Evolutionary conservation across 768 basidiomycete species (phyloP).

Genomic region (Suillus cothurnatus): DNA sequence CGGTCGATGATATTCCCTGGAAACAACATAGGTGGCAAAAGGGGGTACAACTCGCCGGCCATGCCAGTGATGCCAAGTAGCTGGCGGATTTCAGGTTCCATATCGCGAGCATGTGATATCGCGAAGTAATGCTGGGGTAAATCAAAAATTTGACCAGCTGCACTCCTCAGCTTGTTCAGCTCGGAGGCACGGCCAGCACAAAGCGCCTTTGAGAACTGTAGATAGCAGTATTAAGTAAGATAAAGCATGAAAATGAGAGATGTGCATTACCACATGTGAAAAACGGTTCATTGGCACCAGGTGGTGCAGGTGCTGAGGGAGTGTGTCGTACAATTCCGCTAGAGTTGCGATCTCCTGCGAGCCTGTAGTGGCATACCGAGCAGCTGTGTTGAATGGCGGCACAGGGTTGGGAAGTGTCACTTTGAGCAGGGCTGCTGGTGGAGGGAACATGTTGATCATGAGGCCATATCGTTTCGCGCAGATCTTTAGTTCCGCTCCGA

Average conservation of each 20-base stretch:
- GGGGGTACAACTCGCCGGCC: background rate
- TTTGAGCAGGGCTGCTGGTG: background rate
- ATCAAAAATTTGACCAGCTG: background rate
- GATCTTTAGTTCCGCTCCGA: no score
- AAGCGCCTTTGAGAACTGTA: slow-evolving; percentile 1
- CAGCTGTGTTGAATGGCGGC: background rate
- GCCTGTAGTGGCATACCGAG: slow-evolving; percentile 1
- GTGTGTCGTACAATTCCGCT: background rate
- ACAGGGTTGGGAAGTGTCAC: background rate
- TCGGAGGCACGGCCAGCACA: background rate
- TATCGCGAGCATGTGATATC: background rate
- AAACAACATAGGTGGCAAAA: slow-evolving; percentile 4
- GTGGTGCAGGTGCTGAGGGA: slow-evolving; percentile 1
- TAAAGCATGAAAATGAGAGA: background rate
- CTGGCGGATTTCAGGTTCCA: background rate
- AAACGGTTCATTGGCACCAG: background rate
- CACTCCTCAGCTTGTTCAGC: slow-evolving; percentile 3
- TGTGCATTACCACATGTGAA: background rate
- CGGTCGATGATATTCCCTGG: background rate
- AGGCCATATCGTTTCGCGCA: background rate
- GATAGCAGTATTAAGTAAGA: background rate
- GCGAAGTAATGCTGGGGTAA: background rate
- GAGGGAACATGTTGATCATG: slow-evolving; percentile 4
- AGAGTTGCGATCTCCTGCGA: background rate
- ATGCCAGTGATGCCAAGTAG: slow-evolving; percentile 7